These are phyloP conservation scores for Phanerochaete carnosa DNA, from an alignment of 768 basidiomycete genomes.

Conservation along the genomic window DNA sequence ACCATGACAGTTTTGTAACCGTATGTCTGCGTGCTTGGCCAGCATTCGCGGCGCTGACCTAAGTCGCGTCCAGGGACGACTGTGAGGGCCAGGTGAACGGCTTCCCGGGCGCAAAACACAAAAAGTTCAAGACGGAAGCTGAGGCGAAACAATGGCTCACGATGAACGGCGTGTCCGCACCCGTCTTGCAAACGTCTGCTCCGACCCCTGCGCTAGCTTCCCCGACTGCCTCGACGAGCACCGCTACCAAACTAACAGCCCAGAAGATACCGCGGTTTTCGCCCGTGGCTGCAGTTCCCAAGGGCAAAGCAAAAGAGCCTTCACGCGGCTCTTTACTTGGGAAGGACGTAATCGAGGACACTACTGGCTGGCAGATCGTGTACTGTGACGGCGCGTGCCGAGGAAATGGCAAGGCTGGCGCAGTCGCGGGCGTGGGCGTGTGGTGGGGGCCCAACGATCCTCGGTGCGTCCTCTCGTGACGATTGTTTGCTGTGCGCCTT, in stretches of 20 bases:
- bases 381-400: conserved; percentile 89
- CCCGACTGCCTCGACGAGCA: not conserved
- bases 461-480: conserved; percentile 42
- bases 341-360: conserved; percentile 1
- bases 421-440: conserved; percentile 82
- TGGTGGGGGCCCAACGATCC: conserved; percentile 78
- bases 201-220: not conserved
- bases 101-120: conserved; percentile 56
- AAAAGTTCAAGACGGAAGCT: conserved; percentile 56
- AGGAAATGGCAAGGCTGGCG: conserved; percentile 68
- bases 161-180: conserved; percentile 4
- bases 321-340: not conserved
- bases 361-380: conserved; percentile 44
- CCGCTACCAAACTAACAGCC: not conserved
- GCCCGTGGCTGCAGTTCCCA: not conserved
- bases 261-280: not conserved
- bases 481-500: not conserved
- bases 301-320: not conserved
- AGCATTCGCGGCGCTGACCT: not conserved
- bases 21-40: not conserved
- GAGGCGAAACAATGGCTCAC: conserved; percentile 60
- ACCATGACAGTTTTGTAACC: not conserved
- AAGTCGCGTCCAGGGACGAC: conserved; percentile 54
- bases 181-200: not conserved
- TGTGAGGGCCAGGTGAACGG: conserved; percentile 67